phyloP scores from a whole-genome alignment of 2,329 filamentous ascomycete species.

The Xylariales sp. region DNA sequence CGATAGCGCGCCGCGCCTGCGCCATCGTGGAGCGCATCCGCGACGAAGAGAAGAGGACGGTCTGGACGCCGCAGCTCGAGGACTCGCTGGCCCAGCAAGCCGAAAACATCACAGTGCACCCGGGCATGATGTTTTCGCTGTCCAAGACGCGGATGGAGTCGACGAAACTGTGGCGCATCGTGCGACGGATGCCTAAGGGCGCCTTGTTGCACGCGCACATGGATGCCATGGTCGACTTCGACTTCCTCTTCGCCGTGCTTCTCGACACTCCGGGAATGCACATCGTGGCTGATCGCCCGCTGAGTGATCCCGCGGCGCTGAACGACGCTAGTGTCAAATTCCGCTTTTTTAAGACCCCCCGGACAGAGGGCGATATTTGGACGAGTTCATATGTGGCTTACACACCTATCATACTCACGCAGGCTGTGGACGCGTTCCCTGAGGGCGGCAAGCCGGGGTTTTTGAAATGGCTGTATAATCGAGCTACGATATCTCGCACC shows the following conservation, averaged over 20 bases:
- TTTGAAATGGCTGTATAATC: conserved; percentile 78
- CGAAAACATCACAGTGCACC: conserved; percentile 74
- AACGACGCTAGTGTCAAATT: conserved; percentile 71
- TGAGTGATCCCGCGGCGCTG: conserved; percentile 65
- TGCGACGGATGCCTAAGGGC: conserved; percentile 90
- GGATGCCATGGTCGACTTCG: conserved; percentile 90
- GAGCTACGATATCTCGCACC: conserved; percentile 76
- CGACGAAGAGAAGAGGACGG: conserved; percentile 76
- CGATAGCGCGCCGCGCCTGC: conserved; percentile 81
- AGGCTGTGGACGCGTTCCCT: conserved; percentile 80
- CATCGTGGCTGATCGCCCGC: conserved; percentile 69
- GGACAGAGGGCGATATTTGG: conserved; percentile 70
- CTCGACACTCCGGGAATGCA: conserved; percentile 80
- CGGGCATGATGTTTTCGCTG: conserved; percentile 93
- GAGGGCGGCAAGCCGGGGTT: conserved; percentile 78
- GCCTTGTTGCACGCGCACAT: conserved; percentile 86
- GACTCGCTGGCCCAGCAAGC: conserved; percentile 72
- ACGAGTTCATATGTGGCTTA: conserved; percentile 68
- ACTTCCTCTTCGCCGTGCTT: conserved; percentile 79
- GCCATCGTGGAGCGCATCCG: conserved; percentile 84
- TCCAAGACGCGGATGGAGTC: conserved; percentile 88
- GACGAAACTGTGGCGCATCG: conserved; percentile 86
- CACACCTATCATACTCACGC: conserved; percentile 67
- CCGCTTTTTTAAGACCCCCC: conserved; percentile 63
- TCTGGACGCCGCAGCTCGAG: conserved; percentile 82